These are phyloP conservation scores for Paracoccidioides lutzii DNA, from an alignment of 2,329 filamentous ascomycete genomes.

Conservation along the genomic window DNA sequence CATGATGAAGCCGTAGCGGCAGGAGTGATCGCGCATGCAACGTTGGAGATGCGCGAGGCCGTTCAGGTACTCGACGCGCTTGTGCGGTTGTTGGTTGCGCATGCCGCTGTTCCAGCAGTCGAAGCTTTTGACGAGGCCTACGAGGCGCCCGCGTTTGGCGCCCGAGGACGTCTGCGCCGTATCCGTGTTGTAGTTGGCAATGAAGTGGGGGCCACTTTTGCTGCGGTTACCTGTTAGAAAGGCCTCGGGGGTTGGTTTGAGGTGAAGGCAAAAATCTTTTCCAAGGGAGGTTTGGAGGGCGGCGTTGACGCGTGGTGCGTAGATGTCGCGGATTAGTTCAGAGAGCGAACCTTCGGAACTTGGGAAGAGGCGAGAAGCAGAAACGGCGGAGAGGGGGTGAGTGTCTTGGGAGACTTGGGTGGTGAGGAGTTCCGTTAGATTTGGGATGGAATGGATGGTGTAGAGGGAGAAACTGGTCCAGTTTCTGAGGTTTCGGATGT, in stretches of 20 bases:
- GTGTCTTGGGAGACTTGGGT: slow-evolving; percentile 45
- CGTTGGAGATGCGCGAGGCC: slow-evolving; percentile 77
- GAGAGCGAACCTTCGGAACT: slow-evolving; percentile 69
- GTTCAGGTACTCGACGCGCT: slow-evolving; percentile 78
- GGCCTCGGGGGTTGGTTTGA: slow-evolving; percentile 30
- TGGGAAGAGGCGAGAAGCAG: slow-evolving; percentile 48
- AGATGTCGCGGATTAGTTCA: slow-evolving; percentile 61
- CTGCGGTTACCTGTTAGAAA: slow-evolving; percentile 26
- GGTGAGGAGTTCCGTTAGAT: slow-evolving; percentile 58
- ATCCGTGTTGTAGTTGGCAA: slow-evolving; percentile 42
- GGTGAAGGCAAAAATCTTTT: slow-evolving; percentile 41
- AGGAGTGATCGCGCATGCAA: slow-evolving; percentile 85
- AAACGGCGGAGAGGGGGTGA: slow-evolving; percentile 20
- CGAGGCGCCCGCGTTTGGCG: slow-evolving; percentile 48
- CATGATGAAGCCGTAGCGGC: slow-evolving; percentile 89
- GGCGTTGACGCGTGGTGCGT: slow-evolving; percentile 75
- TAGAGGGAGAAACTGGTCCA: slow-evolving; percentile 69
- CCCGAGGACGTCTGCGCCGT: slow-evolving; percentile 37
- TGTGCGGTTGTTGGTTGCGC: slow-evolving; percentile 71
- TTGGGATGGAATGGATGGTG: slow-evolving; percentile 59
- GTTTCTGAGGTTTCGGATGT: slow-evolving; percentile 70
- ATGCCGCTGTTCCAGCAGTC: slow-evolving; percentile 93
- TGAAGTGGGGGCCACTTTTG: slow-evolving; percentile 38
- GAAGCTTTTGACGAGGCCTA: slow-evolving; percentile 81
- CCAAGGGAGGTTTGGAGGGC: slow-evolving; percentile 66